Evolutionary conservation across 495 filamentous ascomycete species (phyloP).

Genomic region (Aspergillus avenaceus): DNA sequence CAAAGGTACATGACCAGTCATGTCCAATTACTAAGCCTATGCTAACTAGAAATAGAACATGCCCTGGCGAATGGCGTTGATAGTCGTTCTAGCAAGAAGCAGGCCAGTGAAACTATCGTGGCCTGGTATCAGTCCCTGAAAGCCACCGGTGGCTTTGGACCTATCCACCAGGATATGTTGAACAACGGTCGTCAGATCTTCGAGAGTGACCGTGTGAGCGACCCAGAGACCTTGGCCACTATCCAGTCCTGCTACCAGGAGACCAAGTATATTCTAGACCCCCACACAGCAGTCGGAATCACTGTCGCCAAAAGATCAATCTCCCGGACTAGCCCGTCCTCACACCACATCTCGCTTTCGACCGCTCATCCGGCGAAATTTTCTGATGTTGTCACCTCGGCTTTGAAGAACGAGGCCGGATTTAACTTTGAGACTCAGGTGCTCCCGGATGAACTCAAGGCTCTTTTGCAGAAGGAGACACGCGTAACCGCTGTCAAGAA

Average conservation of each 20-base stretch:
- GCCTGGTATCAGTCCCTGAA: conserved; percentile 77
- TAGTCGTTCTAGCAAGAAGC: conserved; percentile 11
- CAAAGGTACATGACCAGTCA: not conserved
- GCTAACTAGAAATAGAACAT: conserved; percentile 29
- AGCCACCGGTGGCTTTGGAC: conserved; percentile 66
- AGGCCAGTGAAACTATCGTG: conserved; percentile 52
- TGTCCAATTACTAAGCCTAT: not conserved
- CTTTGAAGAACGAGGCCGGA: conserved; percentile 58
- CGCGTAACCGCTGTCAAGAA: conserved; percentile 30
- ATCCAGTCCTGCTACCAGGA: conserved; percentile 61
- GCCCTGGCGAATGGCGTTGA: conserved; percentile 29
- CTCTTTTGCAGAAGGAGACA: conserved; percentile 58
- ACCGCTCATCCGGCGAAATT: conserved; percentile 97
- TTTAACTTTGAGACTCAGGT: conserved; percentile 69
- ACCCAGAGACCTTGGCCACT: conserved; percentile 68
- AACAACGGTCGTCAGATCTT: conserved; percentile 62
- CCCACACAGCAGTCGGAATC: conserved; percentile 85
- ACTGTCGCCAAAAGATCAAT: conserved; percentile 65
- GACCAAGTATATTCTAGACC: conserved; percentile 74
- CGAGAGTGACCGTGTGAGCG: conserved; percentile 76
- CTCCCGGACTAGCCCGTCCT: conserved; percentile 37
- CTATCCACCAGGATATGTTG: conserved; percentile 64
- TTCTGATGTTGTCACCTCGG: conserved; percentile 68
- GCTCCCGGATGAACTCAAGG: conserved; percentile 73
- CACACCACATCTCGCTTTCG: conserved; percentile 71